phyloP scores from a whole-genome alignment of 2,329 filamentous ascomycete species.

The Phyllosticta paracitricarpa region DNA sequence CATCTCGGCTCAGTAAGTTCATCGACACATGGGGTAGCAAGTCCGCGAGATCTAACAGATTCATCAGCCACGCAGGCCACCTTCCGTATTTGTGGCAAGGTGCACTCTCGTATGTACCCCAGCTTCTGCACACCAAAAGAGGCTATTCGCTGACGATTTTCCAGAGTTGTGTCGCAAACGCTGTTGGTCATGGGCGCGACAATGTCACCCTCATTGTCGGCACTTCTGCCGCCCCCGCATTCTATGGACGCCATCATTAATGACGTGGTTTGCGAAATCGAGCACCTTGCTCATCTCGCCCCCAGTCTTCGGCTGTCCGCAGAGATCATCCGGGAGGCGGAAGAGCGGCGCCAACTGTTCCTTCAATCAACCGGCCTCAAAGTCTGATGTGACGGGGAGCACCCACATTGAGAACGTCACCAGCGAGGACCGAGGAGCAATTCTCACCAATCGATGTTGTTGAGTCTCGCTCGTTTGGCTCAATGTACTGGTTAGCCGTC shows the following conservation, averaged over 20 bases:
- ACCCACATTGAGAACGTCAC: neutral
- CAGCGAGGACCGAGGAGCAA: neutral
- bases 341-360: conserved; percentile 55
- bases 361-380: conserved; percentile 24
- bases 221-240: conserved; percentile 47
- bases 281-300: conserved; percentile 62
- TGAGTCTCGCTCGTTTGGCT: neutral
- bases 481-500: neutral
- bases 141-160: neutral
- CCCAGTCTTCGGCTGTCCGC: conserved; percentile 67
- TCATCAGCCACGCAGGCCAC: conserved; percentile 61
- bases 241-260: conserved; percentile 67
- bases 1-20: conserved; percentile 61
- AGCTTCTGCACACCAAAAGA: neutral
- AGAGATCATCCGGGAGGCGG: conserved; percentile 72
- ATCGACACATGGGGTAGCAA: neutral
- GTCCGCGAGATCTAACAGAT: conserved; percentile 3
- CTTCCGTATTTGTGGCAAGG: conserved; percentile 83
- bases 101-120: conserved; percentile 44
- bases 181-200: conserved; percentile 76
- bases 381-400: conserved; percentile 1
- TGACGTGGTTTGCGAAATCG: conserved; percentile 66
- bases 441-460: neutral
- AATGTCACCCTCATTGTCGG: conserved; percentile 63
- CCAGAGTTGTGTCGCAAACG: conserved; percentile 69